These are phyloP conservation scores for Acanthamoeba castellanii DNA, from an alignment of 208 protist species.

Conservation along the genomic window DNA sequence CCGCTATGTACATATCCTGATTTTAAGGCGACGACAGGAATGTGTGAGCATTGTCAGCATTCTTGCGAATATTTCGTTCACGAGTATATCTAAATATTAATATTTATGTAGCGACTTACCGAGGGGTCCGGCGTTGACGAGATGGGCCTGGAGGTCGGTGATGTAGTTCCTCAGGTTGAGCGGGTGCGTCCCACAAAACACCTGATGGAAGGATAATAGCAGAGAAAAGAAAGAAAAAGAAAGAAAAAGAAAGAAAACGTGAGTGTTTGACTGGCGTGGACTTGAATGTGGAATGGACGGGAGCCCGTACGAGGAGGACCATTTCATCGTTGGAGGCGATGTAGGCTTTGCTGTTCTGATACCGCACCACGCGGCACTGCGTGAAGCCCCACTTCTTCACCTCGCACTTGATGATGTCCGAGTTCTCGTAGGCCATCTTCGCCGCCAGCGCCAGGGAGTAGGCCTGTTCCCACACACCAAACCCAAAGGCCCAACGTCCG, in stretches of 20 bases:
- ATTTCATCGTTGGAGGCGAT: slow-evolving; percentile 57
- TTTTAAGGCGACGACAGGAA: background rate
- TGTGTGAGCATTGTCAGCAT: background rate
- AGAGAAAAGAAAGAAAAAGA: background rate
- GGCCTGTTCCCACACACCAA: background rate
- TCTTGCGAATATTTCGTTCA: background rate
- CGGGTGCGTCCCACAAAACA: slow-evolving; percentile 47
- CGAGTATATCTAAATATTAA: background rate
- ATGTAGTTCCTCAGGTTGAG: slow-evolving; percentile 47
- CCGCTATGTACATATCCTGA: slow-evolving; percentile 39
- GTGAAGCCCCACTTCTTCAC: slow-evolving; percentile 46
- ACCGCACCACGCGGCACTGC: slow-evolving; percentile 6
- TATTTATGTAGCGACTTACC: background rate
- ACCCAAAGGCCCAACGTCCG: background rate
- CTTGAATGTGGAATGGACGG: background rate
- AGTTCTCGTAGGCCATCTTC: slow-evolving; percentile 67
- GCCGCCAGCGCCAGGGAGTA: slow-evolving; percentile 52
- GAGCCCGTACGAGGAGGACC: background rate
- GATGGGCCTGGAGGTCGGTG: slow-evolving; percentile 51
- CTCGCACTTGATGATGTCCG: slow-evolving; percentile 58
- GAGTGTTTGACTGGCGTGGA: background rate
- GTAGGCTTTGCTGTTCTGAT: slow-evolving; percentile 60
- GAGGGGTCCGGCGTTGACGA: slow-evolving; percentile 13
- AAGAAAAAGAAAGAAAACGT: background rate
- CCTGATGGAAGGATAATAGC: background rate